Conservation (phyloP, 345 rosid genomes). For the Chamaenerion angustifolium region DNA sequence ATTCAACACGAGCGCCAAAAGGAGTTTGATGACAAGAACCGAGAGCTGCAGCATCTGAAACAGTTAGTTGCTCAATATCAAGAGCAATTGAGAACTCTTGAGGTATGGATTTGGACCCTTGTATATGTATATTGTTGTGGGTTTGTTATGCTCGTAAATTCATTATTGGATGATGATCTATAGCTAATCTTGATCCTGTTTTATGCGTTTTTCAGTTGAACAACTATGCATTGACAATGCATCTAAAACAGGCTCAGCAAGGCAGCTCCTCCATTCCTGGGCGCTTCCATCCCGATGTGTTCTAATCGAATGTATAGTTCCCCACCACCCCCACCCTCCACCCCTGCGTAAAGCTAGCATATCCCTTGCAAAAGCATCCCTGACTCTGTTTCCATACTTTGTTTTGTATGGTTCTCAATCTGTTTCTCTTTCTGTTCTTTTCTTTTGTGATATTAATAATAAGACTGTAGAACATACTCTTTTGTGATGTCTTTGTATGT, state of each 20-base stretch:
- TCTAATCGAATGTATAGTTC: background rate
- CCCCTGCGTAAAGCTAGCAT: background rate
- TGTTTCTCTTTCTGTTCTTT: too few species aligned
- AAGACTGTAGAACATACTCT: too few species aligned
- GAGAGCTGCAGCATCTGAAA: constrained; percentile 51
- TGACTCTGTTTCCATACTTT: background rate
- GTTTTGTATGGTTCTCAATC: too few species aligned
- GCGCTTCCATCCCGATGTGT: constrained; percentile 11
- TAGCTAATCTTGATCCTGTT: background rate
- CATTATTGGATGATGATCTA: background rate
- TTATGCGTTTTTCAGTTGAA: constrained; percentile 29
- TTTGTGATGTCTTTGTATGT: too few species aligned
- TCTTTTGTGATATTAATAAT: too few species aligned
- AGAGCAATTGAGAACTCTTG: constrained; percentile 56
- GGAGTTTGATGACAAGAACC: constrained; percentile 39
- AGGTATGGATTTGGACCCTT: constrained; percentile 25
- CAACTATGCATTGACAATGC: constrained; percentile 72
- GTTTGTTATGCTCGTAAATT: background rate
- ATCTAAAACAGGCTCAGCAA: constrained; percentile 57
- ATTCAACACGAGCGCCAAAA: constrained; percentile 82
- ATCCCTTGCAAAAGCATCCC: background rate
- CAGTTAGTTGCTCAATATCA: constrained; percentile 66
- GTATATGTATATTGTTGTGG: background rate
- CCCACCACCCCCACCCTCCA: too few species aligned
- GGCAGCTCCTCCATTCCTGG: constrained; percentile 54